Base-by-base conservation (phyloP, 768 basidiomycete species). In the Mrakia gelida region DNA sequence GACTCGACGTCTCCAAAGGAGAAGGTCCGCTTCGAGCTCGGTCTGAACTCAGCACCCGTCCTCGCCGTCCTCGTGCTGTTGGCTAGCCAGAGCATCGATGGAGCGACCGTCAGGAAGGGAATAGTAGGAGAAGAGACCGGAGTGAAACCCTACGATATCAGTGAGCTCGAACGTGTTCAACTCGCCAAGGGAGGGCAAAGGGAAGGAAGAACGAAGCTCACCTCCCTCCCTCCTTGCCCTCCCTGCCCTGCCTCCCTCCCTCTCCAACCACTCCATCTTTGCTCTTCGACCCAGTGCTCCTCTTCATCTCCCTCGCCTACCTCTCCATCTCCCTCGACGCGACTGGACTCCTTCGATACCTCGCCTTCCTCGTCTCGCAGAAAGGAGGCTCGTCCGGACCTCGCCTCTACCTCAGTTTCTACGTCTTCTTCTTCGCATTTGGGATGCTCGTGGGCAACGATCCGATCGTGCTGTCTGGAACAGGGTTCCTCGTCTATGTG, bases 321-420 rank as follows among this genome's bases (percentile, higher is more conserved):
- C 91, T 97, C 87, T 91, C 95, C 7, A 91, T 97, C 52, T 70
- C 75, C 15, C 52, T 76, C 34, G 96, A 98, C 81, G 88, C 91
- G 11, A 94, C 94, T 0, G 96, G 96, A 8, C 87, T 95, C 23
- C 87, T 98, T 6, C 89, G 92, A 71, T 91, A 92, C 21, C 90
- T 94, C 1, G 95, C 95, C 0, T 94, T 93, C 85, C 92, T 90
- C 89, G 93, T 97, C 80, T 91, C 91, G 80, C 91, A 92, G 79
- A 89, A 88, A 82, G 92, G 93, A 32, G 92, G 93, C 8, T 79
- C 81, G 9, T 89, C 90, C 38, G 92, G 92, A n/a, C 86, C 87
- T 81, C 89, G 85, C 70, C 87, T 96, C 0, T 95, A 91, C 84
- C 82, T 91, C 45, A 91, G 91, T 80, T 91, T 97, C 83, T 98